Percentiles rank a stretch among this genome's conserved stretches.
These are phyloP conservation scores for Helotiales sp. DNA, from an alignment of 2,329 filamentous ascomycete species.

Conservation along the genomic window DNA sequence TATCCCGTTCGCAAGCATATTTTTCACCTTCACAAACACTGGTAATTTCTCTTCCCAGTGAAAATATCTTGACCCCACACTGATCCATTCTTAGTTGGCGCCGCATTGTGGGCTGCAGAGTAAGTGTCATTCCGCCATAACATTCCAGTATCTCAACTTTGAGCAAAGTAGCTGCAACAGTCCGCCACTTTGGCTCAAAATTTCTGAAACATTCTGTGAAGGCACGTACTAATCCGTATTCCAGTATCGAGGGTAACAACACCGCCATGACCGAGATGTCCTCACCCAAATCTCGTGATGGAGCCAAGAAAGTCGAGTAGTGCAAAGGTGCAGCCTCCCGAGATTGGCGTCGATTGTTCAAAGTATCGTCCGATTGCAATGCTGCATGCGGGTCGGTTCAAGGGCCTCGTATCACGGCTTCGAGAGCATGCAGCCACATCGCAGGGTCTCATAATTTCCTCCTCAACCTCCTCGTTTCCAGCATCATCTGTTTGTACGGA, in stretches of 20 bases:
- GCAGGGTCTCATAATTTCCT: conserved; percentile 1
- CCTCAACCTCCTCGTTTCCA: neutral
- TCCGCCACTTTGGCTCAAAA: neutral
- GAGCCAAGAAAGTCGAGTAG: conserved; percentile 32
- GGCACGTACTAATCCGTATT: neutral
- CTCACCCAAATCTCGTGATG: conserved; percentile 24
- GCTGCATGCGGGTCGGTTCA: conserved; percentile 23
- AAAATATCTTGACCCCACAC: conserved; percentile 31
- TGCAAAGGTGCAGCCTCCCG: conserved; percentile 31
- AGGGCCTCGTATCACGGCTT: conserved; percentile 20
- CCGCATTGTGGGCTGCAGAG: conserved; percentile 92
- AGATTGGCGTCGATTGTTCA: conserved; percentile 27
- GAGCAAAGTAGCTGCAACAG: neutral
- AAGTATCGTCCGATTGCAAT: conserved; percentile 22
- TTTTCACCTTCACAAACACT: conserved; percentile 90
- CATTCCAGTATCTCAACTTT: neutral
- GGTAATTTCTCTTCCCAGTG: conserved; percentile 48
- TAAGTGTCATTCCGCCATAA: neutral
- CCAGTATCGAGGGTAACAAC: conserved; percentile 58
- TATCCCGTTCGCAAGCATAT: conserved; percentile 79
- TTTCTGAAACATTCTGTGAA: neutral
- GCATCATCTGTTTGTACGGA: conserved; percentile 5
- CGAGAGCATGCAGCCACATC: conserved; percentile 21
- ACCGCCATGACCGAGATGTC: conserved; percentile 38
- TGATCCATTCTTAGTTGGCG: conserved; percentile 64